Percentiles rank a stretch among this genome's conserved stretches.
These are phyloP conservation scores for Rhizopogon vulgaris DNA, from an alignment of 768 basidiomycete genomes.

Conservation along the genomic window DNA sequence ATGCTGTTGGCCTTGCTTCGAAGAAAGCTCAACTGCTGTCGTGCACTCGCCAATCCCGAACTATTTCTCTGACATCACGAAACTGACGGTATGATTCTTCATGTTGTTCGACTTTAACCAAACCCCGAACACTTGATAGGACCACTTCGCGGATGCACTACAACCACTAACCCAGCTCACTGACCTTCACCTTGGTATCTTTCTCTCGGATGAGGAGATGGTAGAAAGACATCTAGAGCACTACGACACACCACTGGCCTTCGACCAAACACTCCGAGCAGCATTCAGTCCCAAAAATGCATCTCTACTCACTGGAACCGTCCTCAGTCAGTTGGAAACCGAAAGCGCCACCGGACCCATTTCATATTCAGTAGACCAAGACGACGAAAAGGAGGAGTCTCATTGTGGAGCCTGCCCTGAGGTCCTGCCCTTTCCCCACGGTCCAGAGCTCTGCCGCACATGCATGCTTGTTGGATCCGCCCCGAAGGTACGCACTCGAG, in stretches of 20 bases:
- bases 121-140: conserved; percentile 22
- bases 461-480: conserved; percentile 27
- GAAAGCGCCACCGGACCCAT: conserved; percentile 9
- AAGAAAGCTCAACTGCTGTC: conserved; percentile 48
- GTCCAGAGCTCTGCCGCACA: conserved; percentile 26
- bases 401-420: background rate
- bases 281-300: conserved; percentile 6
- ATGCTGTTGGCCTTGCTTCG: conserved; percentile 63
- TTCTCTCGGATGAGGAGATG: conserved; percentile 50
- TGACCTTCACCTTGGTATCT: conserved; percentile 54
- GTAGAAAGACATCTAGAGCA: conserved; percentile 37
- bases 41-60: conserved; percentile 62
- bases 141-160: conserved; percentile 37
- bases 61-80: conserved; percentile 33
- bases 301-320: conserved; percentile 2
- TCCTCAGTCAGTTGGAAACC: conserved; percentile 21
- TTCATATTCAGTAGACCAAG: conserved; percentile 16
- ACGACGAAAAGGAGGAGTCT: conserved; percentile 2
- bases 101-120: conserved; percentile 1
- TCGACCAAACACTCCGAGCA: conserved; percentile 13
- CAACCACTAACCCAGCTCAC: conserved; percentile 40
- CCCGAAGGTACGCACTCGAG: conserved; percentile 33
- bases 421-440: conserved; percentile 23
- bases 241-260: conserved; percentile 17
- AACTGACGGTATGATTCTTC: conserved; percentile 44